Base-by-base conservation (phyloP, 2,329 filamentous ascomycete genomes). In the Aspergillus ochraceus region DNA sequence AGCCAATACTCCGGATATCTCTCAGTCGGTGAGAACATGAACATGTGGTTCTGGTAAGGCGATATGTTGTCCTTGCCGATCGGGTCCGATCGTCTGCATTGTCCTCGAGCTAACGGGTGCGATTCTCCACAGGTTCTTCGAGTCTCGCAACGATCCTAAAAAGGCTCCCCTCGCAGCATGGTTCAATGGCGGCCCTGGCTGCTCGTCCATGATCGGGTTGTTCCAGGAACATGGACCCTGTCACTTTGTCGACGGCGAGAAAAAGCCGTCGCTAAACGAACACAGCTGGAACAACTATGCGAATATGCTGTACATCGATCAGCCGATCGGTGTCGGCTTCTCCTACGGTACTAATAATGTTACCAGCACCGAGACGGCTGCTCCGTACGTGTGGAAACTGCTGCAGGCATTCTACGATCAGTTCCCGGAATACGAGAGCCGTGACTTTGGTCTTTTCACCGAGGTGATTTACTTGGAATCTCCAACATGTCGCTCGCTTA, bases 221-320 rank as follows among this genome's bases (percentile, higher is more conserved):
- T 76, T 77, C 56, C 70, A 78, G 61, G 79, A 80, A 61, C 77
- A 80, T 61, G 78, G 78, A 0, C 76, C 79, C 5, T 81, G 78
- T 55, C 74, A 78, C 49, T 66, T 66, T 54, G 68, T 77, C 53
- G 74, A 80, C 20, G 73, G 76, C 11, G 71, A 76, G 26, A 74
- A 73, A 3, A 76, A 69, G 49, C 80, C 82, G 1, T 74, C 74
- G 4, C 60, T 78, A 59, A 84, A 84, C 64, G 72, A 76, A 0
- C 83, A 82, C 71, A 84, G 84, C 3, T 88, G 84, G 81, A 86
- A 84, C 61, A 83, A 84, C 65, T 79, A 82, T 22, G 82, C 81
- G 64, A 88, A 89, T 66, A 83, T 89, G 79, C 80, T 90, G 12
- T 90, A 88, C 72, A 83, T 90, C 64, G 87, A 90, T 64, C 82